Conservation (phyloP, 257 asterid species). For the Solanum neorickii region DNA sequence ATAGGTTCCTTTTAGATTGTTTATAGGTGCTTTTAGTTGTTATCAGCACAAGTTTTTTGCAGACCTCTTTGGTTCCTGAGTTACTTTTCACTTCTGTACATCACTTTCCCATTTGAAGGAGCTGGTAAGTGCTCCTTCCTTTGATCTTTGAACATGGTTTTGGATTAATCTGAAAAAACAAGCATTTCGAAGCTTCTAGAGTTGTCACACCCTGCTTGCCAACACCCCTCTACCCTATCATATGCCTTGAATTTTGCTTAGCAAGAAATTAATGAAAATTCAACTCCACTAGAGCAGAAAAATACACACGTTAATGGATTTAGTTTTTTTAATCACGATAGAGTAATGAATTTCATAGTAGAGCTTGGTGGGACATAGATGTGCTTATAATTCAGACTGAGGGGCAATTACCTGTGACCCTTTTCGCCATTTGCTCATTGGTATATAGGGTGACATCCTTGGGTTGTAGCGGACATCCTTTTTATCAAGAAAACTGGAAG, state of each 20-base stretch:
- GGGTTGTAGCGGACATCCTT: constrained; percentile 76
- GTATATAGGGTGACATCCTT: constrained; percentile 83
- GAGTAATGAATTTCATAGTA: neutral
- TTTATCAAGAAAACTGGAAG: constrained; percentile 64
- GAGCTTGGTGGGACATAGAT: neutral
- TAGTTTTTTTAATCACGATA: neutral
- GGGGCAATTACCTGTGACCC: constrained; percentile 75
- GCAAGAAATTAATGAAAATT: neutral
- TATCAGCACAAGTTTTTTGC: neutral
- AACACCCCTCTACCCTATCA: neutral
- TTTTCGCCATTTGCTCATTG: constrained; percentile 82
- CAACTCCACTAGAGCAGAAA: neutral
- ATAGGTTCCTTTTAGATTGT: neutral
- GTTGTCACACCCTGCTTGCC: neutral
- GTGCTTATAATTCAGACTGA: neutral
- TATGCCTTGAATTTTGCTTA: neutral
- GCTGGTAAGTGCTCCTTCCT: neutral
- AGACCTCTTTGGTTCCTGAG: neutral
- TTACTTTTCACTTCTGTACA: neutral
- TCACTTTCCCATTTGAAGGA: neutral
- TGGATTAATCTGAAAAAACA: neutral
- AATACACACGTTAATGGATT: neutral
- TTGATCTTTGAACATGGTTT: neutral
- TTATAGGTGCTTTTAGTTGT: neutral
- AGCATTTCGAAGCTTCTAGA: neutral